These are phyloP conservation scores for Pachysandra terminalis DNA, from an alignment of 164 flowering plant genomes.

Conservation along the genomic window DNA sequence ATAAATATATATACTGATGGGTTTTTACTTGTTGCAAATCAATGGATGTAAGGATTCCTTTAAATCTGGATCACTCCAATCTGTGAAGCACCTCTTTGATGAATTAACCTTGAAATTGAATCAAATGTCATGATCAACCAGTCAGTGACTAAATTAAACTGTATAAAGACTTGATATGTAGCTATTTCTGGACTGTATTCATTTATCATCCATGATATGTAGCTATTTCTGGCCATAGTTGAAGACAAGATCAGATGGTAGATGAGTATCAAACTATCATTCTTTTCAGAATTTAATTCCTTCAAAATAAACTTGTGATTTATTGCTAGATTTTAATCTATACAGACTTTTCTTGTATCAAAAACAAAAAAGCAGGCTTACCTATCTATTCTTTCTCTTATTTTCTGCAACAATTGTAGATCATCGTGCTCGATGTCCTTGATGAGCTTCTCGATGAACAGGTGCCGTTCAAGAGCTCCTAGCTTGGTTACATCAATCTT, in stretches of 20 bases:
- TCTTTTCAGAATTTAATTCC: too few species aligned
- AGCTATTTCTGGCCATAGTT: too few species aligned
- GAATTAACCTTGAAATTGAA: neutral
- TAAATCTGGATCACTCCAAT: neutral
- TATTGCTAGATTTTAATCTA: neutral
- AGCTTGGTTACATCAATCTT: constrained; percentile 34
- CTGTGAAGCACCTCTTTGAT: neutral
- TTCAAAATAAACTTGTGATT: neutral
- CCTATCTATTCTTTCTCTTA: constrained; percentile 49
- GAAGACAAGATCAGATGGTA: too few species aligned
- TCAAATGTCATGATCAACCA: neutral
- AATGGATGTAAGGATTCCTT: neutral
- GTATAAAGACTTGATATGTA: too few species aligned
- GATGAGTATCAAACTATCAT: too few species aligned
- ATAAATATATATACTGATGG: neutral
- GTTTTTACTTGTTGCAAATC: neutral
- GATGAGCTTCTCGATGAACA: constrained; percentile 54
- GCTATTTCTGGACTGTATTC: too few species aligned
- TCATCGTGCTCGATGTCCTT: constrained; percentile 56
- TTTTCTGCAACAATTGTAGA: constrained; percentile 40
- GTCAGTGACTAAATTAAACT: neutral
- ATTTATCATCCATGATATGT: too few species aligned
- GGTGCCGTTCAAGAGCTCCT: constrained; percentile 37
- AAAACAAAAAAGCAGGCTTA: constrained; percentile 8
- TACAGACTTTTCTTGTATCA: neutral